Percentiles rank a stretch among this genome's conserved stretches.
Evolutionary conservation across 2,329 filamentous ascomycete species (phyloP).

Genomic region (Parastagonospora nodorum): DNA sequence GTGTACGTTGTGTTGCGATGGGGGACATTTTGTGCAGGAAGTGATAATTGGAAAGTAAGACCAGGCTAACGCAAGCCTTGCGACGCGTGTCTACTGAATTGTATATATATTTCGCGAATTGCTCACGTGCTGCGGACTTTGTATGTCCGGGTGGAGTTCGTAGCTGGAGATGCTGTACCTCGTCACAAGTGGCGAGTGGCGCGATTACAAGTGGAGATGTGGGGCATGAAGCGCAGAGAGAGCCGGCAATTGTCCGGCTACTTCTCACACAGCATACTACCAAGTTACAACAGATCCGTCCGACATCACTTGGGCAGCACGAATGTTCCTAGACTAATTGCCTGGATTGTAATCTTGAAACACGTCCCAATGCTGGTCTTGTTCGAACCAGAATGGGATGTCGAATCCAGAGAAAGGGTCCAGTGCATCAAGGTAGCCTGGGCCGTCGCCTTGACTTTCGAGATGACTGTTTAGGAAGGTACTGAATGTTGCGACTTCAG

Average conservation of each 20-base stretch:
- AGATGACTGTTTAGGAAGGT: conserved; percentile 7
- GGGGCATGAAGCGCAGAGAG: too few species aligned
- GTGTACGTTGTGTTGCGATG: conserved; percentile 22
- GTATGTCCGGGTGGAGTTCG: not conserved
- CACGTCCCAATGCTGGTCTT: conserved; percentile 39
- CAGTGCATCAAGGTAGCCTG: conserved; percentile 11
- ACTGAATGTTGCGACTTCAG: conserved; percentile 13
- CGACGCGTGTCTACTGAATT: not conserved
- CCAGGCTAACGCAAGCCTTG: not conserved
- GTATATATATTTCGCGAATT: not conserved
- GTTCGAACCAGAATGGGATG: conserved; percentile 44
- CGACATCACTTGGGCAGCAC: too few species aligned
- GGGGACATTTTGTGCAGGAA: conserved; percentile 26
- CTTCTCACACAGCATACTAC: too few species aligned
- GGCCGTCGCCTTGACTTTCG: not conserved
- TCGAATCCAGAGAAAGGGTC: conserved; percentile 43
- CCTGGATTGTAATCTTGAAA: conserved; percentile 8
- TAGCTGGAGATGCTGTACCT: too few species aligned
- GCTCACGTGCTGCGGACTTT: conserved; percentile 1
- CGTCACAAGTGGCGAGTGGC: too few species aligned
- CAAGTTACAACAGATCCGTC: too few species aligned
- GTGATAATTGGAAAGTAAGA: not conserved
- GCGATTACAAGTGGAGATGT: too few species aligned
- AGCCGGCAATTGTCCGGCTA: too few species aligned
- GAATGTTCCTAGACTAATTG: too few species aligned